These are phyloP conservation scores for Russula brevipes DNA, from an alignment of 768 basidiomycete species.

Conservation along the genomic window DNA sequence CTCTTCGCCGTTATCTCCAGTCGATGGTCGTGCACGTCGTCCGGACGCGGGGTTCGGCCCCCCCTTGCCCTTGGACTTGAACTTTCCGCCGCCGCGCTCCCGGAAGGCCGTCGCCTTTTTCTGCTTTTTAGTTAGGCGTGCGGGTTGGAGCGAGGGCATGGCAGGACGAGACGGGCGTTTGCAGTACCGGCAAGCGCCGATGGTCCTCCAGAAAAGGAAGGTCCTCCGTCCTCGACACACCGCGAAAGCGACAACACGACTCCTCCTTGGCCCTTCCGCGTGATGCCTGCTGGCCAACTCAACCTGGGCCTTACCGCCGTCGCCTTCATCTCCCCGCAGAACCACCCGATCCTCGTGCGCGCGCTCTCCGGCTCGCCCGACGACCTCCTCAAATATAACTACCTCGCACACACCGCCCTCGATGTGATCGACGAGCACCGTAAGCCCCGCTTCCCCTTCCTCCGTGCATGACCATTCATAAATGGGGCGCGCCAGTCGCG, in stretches of 20 bases:
- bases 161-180: no score
- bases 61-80: constrained; percentile 19
- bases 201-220: background rate
- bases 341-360: constrained; percentile 74
- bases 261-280: background rate
- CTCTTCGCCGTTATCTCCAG: constrained; percentile 42
- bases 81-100: constrained; percentile 19
- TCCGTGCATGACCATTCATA: background rate
- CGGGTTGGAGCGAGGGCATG: constrained; percentile 14
- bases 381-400: constrained; percentile 78
- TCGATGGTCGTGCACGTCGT: background rate
- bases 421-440: constrained; percentile 92
- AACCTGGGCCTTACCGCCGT: constrained; percentile 72
- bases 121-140: constrained; percentile 44
- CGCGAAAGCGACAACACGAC: no score
- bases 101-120: constrained; percentile 43
- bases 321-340: constrained; percentile 80
- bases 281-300: constrained; percentile 47
- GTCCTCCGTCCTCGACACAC: background rate
- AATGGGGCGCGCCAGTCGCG: constrained; percentile 30
- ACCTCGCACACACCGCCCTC: constrained; percentile 83
- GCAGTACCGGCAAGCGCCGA: no score
- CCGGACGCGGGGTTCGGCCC: background rate
- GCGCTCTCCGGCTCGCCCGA: constrained; percentile 57
- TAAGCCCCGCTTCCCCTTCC: constrained; percentile 36